Base-by-base conservation (phyloP, 257 asterid species). In the Voacanga thouarsii region DNA sequence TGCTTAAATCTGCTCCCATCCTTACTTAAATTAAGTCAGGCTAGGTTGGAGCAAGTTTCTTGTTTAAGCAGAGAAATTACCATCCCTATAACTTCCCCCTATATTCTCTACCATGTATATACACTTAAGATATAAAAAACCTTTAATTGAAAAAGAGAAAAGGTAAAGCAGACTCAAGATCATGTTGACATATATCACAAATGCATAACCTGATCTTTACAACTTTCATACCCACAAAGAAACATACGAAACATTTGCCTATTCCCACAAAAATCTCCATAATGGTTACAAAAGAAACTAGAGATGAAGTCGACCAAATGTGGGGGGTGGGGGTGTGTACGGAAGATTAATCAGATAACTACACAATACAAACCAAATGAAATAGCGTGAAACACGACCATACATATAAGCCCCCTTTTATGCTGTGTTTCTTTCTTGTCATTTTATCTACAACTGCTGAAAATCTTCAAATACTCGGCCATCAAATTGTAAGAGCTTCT, bases 401-500 rank as follows among this genome's bases (percentile, higher is more conserved):
- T 45, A 45, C 50, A 6, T 45, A 0, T 45, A 45, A 45, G 50
- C 50, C 21, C 21, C 57, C 5, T 16, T 51, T 16, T 0, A 14
- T 51, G 21, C 21, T 16, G 44, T 16, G n/a, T 59, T 59, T 9
- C n/a, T 30, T 7, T 15, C 12, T 65, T 37, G 14, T 66, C 43
- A 6, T 7, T 37, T 21, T 66, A 66, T 37, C 50, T 66, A 39
- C 15, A 66, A 39, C 80, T 14, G 16, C 64, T 7, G 76, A 49
- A 56, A 65, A 21, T 2, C 49, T 30, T 66, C 26, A 71, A 49
- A 26, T 45, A 28, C 23, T 71, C 21, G 44, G 55, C 33, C 19
- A 65, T 84, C 80, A 83, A 44, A 86, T 76, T 69, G 70, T 72
- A 28, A 75, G 50, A 24, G 73, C 82, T 75, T 83, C 84, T 70